A percentile compares a stretch with the other conserved stretches of the same genome.
These are phyloP conservation scores for Aspergillus sp. DNA, from an alignment of 2,329 filamentous ascomycete species.

Conservation along the genomic window DNA sequence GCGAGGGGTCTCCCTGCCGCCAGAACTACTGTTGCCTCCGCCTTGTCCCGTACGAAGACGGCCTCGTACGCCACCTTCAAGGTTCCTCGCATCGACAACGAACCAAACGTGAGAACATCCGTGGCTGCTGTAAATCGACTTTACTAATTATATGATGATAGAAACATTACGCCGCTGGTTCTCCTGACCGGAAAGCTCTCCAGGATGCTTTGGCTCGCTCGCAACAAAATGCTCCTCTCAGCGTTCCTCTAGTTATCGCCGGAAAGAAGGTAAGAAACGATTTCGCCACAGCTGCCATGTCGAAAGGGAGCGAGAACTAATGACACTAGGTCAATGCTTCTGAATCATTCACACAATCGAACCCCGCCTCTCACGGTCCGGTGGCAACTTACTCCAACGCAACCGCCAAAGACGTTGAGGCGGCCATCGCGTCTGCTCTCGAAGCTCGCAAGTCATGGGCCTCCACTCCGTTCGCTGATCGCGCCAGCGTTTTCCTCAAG, in stretches of 20 bases:
- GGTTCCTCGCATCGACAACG: conserved; percentile 82
- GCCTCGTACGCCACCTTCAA: conserved; percentile 79
- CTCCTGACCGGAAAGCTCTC: conserved; percentile 73
- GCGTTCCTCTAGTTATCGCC: conserved; percentile 79
- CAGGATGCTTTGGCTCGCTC: conserved; percentile 70
- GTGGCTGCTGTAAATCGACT: neutral
- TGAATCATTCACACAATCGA: conserved; percentile 61
- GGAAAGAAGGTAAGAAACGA: conserved; percentile 68
- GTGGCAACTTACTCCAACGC: conserved; percentile 86
- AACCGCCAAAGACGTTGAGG: conserved; percentile 69
- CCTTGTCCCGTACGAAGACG: conserved; percentile 23
- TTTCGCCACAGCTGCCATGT: neutral
- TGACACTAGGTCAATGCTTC: conserved; percentile 32
- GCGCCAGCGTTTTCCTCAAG: conserved; percentile 92
- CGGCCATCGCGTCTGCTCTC: conserved; percentile 80
- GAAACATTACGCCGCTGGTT: conserved; percentile 88
- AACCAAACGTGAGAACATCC: conserved; percentile 77
- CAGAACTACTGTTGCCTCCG: conserved; percentile 21
- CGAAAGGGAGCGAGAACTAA: neutral
- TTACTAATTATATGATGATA: conserved; percentile 39
- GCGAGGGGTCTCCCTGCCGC: conserved; percentile 25
- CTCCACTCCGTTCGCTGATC: conserved; percentile 80
- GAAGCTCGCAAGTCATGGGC: conserved; percentile 87
- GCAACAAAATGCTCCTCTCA: conserved; percentile 67
- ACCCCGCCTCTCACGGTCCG: conserved; percentile 77